Base-by-base conservation (phyloP, 345 rosid species). In the Syzygium oleosum region DNA sequence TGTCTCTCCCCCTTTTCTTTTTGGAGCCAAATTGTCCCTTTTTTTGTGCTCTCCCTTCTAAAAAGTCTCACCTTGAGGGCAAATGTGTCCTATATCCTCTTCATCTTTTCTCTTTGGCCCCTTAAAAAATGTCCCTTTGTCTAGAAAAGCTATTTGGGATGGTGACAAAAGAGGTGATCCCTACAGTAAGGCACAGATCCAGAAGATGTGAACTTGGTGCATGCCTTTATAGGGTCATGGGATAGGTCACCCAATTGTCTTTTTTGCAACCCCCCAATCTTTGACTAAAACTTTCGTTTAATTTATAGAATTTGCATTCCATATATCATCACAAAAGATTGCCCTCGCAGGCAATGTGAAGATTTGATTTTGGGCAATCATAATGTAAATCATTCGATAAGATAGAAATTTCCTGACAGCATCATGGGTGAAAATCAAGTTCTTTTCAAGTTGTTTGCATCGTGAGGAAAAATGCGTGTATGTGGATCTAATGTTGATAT, bases 1-100 rank as follows among this genome's bases (percentile, higher is more conserved):
- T 17, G 8, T 53, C 56, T 53, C 56, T 16, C 56, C 22, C 21
- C 56, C 0, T 53, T 9, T 55, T 21, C 49, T 68, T 68, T 68
- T 31, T 68, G 43, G 83, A 73, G 49, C 49, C 49, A 73, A 73
- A 21, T 73, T 38, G 83, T 38, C 14, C 83, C 12, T 34, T 9
- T 38, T 17, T 38, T 38, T 10, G 49, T 38, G 83, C 52, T 87
- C 73, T 73, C 87, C 34, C 77, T 86, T 85, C 90, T 92, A 13
- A 86, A 89, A 89, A 90, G 90, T 83, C 88, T 80, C 89, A 80
- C 88, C 91, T 79, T 31, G 73, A 51, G 58, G 51, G 58, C 53
- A 21, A 38, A 73, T 19, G 83, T 34, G 83, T 38, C 49, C 83
- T 10, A 12, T 5, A 10, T 38, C 43, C 19, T 73, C 49, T 38